Evolutionary conservation across 441 rosid species (phyloP).

Genomic region (Lepidium campestre): DNA sequence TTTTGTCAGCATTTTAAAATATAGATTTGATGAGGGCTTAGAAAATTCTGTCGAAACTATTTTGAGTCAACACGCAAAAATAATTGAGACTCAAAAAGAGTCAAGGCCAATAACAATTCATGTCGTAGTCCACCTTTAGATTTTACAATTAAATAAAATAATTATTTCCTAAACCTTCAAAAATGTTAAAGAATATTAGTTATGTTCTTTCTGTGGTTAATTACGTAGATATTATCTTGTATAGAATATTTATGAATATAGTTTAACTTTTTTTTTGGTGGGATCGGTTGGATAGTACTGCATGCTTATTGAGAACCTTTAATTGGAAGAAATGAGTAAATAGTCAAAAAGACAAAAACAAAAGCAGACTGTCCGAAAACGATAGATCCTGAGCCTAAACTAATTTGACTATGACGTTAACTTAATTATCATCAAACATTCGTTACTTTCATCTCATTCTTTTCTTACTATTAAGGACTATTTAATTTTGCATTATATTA

Average conservation of each 20-base stretch:
- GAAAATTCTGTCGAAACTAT: neutral
- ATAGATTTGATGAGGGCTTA: neutral
- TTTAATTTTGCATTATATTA: neutral
- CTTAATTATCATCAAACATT: slow-evolving; percentile 1
- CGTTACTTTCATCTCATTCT: neutral
- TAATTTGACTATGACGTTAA: neutral
- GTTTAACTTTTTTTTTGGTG: neutral
- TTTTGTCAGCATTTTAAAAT: neutral
- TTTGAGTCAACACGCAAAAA: slow-evolving; percentile 30
- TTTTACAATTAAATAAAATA: neutral
- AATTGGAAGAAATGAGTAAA: neutral
- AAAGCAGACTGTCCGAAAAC: neutral
- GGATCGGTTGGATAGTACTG: neutral
- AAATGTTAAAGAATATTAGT: neutral
- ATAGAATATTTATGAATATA: neutral
- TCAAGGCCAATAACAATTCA: slow-evolving; percentile 2
- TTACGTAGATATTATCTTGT: neutral
- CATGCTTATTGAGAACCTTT: neutral
- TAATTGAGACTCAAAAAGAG: slow-evolving; percentile 16
- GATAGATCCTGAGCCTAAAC: neutral
- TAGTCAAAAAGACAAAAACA: neutral
- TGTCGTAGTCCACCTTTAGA: slow-evolving; percentile 11
- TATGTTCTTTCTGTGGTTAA: too few species aligned
- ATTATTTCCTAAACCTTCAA: neutral
- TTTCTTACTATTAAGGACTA: neutral